These are phyloP conservation scores for Leishmania tropica DNA, from an alignment of 208 protist genomes.

Conservation along the genomic window DNA sequence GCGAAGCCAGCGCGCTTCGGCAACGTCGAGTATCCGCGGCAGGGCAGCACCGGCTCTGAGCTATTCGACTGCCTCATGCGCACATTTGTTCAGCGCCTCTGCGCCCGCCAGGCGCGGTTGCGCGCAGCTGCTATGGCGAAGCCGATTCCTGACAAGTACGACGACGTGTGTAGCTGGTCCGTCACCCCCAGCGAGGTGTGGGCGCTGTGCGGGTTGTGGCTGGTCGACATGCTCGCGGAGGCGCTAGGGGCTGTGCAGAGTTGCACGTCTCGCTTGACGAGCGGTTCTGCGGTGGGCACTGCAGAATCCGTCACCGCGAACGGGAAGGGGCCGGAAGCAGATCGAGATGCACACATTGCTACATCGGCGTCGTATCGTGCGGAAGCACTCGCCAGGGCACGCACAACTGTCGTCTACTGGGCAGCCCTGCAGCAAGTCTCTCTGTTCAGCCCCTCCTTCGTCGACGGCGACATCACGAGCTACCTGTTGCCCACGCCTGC, in stretches of 20 bases:
- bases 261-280: neutral
- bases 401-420: slow-evolving; percentile 81
- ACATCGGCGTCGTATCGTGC: neutral
- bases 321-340: neutral
- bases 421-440: slow-evolving; percentile 75
- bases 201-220: slow-evolving; percentile 67
- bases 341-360: neutral
- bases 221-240: slow-evolving; percentile 63
- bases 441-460: slow-evolving; percentile 84
- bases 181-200: slow-evolving; percentile 78
- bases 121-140: slow-evolving; percentile 12
- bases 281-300: neutral
- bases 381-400: slow-evolving; percentile 45
- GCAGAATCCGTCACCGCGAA: neutral
- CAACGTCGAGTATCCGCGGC: slow-evolving; percentile 59
- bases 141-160: slow-evolving; percentile 24
- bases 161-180: slow-evolving; percentile 63
- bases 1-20: slow-evolving; percentile 42
- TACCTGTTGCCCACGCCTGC: slow-evolving; percentile 40
- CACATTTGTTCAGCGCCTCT: slow-evolving; percentile 45
- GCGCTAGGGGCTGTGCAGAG: slow-evolving; percentile 27
- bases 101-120: slow-evolving; percentile 35
- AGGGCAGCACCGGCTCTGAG: slow-evolving; percentile 15
- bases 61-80: slow-evolving; percentile 70
- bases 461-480: slow-evolving; percentile 73